These are phyloP conservation scores for Inga leiocalycina DNA, from an alignment of 306 rosid genomes.

Conservation along the genomic window DNA sequence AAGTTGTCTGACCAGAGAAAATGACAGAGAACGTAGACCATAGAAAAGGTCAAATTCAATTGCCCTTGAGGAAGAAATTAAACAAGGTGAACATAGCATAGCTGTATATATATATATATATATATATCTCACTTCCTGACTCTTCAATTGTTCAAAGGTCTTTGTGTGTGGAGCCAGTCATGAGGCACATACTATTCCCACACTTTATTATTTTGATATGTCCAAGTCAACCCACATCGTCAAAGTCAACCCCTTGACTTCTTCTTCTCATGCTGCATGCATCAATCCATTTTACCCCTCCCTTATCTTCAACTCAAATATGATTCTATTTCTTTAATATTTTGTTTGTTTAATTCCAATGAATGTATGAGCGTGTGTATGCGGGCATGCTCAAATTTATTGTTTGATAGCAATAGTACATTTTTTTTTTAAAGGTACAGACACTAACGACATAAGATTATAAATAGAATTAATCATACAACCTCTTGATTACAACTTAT, in stretches of 20 bases:
- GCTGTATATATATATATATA: background rate
- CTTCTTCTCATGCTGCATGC: background rate
- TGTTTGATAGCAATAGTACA: too few relatives aligned
- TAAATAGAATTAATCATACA: too few relatives aligned
- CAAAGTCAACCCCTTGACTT: slow-evolving; percentile 8
- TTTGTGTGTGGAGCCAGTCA: background rate
- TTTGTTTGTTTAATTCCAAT: too few relatives aligned
- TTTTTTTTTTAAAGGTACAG: too few relatives aligned
- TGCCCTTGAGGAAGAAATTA: background rate
- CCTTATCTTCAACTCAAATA: background rate
- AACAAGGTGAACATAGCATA: too few relatives aligned
- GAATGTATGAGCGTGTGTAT: rapidly evolving
- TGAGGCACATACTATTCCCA: background rate
- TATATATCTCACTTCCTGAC: too few relatives aligned
- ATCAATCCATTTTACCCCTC: background rate
- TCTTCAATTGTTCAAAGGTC: background rate
- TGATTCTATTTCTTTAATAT: too few relatives aligned
- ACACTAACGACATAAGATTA: too few relatives aligned
- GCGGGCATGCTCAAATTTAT: too few relatives aligned
- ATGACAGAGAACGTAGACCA: background rate
- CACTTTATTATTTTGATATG: background rate
- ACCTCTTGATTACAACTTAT: too few relatives aligned
- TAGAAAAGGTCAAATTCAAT: slow-evolving; percentile 4
- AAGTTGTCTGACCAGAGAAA: background rate
- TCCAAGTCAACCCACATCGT: background rate